Evolutionary conservation across 257 asterid genomes (phyloP).

Genomic region (Echium plantagineum): DNA sequence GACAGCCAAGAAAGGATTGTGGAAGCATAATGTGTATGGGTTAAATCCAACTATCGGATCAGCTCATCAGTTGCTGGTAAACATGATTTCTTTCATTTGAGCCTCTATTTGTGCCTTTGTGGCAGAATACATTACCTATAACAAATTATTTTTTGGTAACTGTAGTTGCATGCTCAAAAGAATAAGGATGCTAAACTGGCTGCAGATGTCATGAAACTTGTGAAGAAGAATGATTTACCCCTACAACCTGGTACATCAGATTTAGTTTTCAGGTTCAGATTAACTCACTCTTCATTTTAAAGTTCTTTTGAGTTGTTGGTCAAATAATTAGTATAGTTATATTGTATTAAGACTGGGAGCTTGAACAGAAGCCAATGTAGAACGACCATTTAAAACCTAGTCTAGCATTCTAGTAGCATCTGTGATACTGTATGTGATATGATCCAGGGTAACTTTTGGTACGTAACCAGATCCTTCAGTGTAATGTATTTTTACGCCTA

Average conservation of each 20-base stretch:
- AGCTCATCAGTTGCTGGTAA: constrained; percentile 74
- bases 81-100: constrained; percentile 1
- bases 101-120: neutral
- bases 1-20: constrained; percentile 64
- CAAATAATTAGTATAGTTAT: neutral
- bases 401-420: too few relatives aligned
- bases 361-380: too few relatives aligned
- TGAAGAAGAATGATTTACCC: constrained; percentile 54
- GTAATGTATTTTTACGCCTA: too few relatives aligned
- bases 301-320: neutral
- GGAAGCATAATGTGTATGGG: constrained; percentile 69
- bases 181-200: constrained; percentile 57
- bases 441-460: too few relatives aligned
- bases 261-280: constrained; percentile 51
- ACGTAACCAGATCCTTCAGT: too few relatives aligned
- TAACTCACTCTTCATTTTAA: neutral
- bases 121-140: neutral
- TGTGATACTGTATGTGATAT: too few relatives aligned
- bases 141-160: constrained; percentile 9
- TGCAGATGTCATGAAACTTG: constrained; percentile 56
- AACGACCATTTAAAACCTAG: too few relatives aligned
- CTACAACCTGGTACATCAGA: constrained; percentile 87
- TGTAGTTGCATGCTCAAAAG: constrained; percentile 81
- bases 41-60: constrained; percentile 72
- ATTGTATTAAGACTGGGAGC: neutral